A percentile compares a stretch with the other conserved stretches of the same genome.
Evolutionary conservation across 2,329 filamentous ascomycete genomes (phyloP).

Genomic region (Diaporthe citri): DNA sequence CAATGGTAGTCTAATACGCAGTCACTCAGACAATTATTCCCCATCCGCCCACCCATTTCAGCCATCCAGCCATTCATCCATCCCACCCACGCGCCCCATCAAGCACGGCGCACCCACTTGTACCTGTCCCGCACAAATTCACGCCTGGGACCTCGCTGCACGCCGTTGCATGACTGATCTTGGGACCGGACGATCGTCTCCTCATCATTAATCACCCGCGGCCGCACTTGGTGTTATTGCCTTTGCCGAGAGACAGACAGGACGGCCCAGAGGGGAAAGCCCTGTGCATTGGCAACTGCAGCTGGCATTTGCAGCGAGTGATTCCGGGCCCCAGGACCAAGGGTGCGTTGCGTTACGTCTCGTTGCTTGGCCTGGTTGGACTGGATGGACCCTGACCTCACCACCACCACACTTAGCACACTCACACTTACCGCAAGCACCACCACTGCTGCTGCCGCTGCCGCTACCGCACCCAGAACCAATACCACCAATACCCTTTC

Average conservation of each 20-base stretch:
- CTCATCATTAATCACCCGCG: constrained; percentile 12
- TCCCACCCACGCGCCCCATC: background rate
- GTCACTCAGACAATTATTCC: background rate
- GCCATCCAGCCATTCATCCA: background rate
- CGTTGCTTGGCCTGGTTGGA: background rate
- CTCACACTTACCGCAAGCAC: background rate
- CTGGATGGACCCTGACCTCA: background rate
- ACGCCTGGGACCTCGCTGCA: constrained; percentile 11
- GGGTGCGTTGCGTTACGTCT: constrained; percentile 1
- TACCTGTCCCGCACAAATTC: background rate
- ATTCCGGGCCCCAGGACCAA: constrained; percentile 1
- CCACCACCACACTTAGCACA: background rate
- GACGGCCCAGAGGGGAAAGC: background rate
- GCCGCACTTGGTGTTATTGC: constrained; percentile 8
- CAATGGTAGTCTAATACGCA: background rate
- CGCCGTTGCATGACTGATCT: constrained; percentile 14
- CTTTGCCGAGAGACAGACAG: constrained; percentile 14
- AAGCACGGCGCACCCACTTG: background rate
- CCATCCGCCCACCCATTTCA: background rate
- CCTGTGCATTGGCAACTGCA: background rate
- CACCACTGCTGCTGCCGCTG: background rate
- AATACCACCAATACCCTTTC: constrained; percentile 14
- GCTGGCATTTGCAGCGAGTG: background rate
- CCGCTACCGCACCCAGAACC: constrained; percentile 4
- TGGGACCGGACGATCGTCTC: constrained; percentile 24